Base-by-base conservation (phyloP, 352 stramenopile genomes). In the Phytopythium boreale region DNA sequence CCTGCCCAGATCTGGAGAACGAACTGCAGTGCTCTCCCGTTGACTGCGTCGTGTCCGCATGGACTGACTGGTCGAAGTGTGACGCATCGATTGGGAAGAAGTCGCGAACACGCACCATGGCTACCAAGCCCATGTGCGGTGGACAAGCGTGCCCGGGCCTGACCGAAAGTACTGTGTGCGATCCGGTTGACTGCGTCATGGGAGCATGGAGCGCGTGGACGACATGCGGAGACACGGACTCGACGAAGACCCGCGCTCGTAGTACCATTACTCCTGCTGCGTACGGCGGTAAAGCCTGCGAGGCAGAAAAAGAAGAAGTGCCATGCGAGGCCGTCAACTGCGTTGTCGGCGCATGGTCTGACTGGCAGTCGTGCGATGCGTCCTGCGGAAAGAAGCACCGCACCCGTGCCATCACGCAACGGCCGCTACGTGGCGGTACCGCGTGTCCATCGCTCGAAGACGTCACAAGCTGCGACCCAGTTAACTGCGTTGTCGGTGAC, bases 261-360 rank as follows among this genome's bases (percentile, higher is more conserved):
- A 63, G 56, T 0, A 65, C 84, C 4, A 56, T 50, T 19, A 67
- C 71, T 9, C 51, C 55, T 19, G 66, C 76, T 1, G 68, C 80
- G 4, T 88, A 84, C 34, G 71, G 67, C 24, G 79, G 79, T 12
- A 77, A 66, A 1, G 47, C 57, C 2, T 85, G 79, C 51, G 65
- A 61, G 0, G 37, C 61, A 0, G 69, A 61, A 2, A 66, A 65
- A 8, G 67, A 84, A 51, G 69, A 74, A 64, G 76, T 82, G 1
- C 67, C 77, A 0, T 88, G 79, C 22, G 67, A 61, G 9, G 78
- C 79, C 1, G 68, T 87, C 22, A 83, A 84, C 62, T 89, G 82
- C 26, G 63, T 37, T 3, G 76, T 88, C 2, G 68, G 66, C 20
- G 66, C 64, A 19, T 90, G 82, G 82, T 55, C 41, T 0, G n/a